These are phyloP conservation scores for Ogataea populi-albae DNA, from an alignment of 805 yeast genomes.

Conservation along the genomic window DNA sequence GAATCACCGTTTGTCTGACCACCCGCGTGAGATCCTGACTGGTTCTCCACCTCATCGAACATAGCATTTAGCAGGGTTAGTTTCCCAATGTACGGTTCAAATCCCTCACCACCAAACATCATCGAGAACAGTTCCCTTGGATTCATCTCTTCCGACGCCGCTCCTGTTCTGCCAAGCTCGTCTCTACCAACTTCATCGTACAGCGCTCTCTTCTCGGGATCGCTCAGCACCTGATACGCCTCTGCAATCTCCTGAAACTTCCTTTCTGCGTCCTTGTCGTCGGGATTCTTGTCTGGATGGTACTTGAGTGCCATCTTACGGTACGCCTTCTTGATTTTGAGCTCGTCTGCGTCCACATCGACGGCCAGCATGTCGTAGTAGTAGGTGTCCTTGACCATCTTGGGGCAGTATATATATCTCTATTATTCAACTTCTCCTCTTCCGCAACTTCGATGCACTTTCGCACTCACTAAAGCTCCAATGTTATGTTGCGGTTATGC, in stretches of 20 bases:
- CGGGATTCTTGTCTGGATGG: conserved; percentile 81
- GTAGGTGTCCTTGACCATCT: conserved; percentile 73
- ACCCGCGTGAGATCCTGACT: no score
- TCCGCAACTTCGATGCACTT: no score
- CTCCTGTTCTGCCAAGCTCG: conserved; percentile 38
- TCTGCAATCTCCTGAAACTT: conserved; percentile 63
- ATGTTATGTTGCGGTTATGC: no score
- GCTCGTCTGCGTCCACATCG: conserved; percentile 53
- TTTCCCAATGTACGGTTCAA: conserved; percentile 85
- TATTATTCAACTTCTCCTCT: no score
- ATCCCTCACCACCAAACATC: conserved; percentile 89
- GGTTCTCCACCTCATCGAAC: conserved; percentile 41
- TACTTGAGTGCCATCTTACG: conserved; percentile 70
- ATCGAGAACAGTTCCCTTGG: conserved; percentile 67
- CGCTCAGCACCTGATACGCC: conserved; percentile 77
- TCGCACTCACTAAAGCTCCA: no score
- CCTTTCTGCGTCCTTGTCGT: conserved; percentile 70
- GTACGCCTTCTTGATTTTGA: conserved; percentile 76
- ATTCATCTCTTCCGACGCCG: conserved; percentile 68
- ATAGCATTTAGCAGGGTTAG: conserved; percentile 74
- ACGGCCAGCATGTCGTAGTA: conserved; percentile 70
- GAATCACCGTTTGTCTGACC: conserved; percentile 27
- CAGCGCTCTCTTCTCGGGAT: conserved; percentile 57
- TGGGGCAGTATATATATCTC: no score
- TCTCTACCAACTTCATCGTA: conserved; percentile 78